phyloP scores from a whole-genome alignment of 352 stramenopile genomes.

The Phytophthora ohioensis region DNA sequence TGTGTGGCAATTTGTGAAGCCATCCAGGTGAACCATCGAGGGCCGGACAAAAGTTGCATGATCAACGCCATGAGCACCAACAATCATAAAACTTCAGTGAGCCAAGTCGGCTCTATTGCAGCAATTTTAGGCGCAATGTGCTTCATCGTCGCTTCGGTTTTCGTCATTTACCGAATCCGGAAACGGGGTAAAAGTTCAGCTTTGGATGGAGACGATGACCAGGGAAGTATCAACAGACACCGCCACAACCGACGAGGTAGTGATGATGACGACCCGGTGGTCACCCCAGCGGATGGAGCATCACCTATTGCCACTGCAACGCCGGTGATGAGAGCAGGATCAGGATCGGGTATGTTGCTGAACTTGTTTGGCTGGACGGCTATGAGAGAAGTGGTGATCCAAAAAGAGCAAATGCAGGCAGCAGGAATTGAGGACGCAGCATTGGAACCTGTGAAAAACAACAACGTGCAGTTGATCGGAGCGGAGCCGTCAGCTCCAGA shows the following conservation, averaged over 20 bases:
- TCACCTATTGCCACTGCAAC: constrained; percentile 46
- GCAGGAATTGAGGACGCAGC: constrained; percentile 43
- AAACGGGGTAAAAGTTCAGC: constrained; percentile 39
- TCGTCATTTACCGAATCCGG: constrained; percentile 62
- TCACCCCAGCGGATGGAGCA: constrained; percentile 38
- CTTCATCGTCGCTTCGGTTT: constrained; percentile 56
- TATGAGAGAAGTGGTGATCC: constrained; percentile 58
- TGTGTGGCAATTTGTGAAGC: constrained; percentile 59
- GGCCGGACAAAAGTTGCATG: constrained; percentile 40
- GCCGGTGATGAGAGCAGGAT: constrained; percentile 37
- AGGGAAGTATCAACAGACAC: constrained; percentile 13
- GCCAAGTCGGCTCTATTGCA: constrained; percentile 41
- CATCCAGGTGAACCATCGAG: constrained; percentile 20
- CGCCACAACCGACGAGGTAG: constrained; percentile 32
- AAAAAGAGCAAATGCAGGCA: constrained; percentile 57
- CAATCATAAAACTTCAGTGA: constrained; percentile 18
- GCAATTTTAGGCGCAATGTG: constrained; percentile 53
- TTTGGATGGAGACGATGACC: constrained; percentile 23
- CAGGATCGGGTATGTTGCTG: constrained; percentile 43
- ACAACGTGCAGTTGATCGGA: constrained; percentile 64
- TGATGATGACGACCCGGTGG: constrained; percentile 31
- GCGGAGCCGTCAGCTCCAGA: constrained; percentile 42
- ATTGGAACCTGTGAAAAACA: constrained; percentile 46
- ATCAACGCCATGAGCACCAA: constrained; percentile 48
- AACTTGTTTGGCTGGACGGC: constrained; percentile 70